phyloP scores from a whole-genome alignment of 2,329 filamentous ascomycete species.

The Coniella vitis region DNA sequence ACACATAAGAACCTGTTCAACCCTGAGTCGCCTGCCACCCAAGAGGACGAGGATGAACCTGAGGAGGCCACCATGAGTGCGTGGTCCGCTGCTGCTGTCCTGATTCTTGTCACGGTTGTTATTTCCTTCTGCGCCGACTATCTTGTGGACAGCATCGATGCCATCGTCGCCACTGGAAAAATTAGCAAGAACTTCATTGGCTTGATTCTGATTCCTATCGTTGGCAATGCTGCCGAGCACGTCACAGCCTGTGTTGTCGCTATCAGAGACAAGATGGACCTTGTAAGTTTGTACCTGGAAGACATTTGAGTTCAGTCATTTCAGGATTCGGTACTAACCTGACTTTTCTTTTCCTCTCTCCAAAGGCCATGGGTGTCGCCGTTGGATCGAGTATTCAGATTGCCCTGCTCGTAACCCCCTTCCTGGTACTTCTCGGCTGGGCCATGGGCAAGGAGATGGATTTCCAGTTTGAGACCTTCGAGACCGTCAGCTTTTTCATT shows the following conservation, averaged over 20 bases:
- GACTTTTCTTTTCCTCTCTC: no score
- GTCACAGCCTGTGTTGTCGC: constrained; percentile 77
- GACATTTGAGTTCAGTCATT: no score
- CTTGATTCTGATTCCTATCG: constrained; percentile 71
- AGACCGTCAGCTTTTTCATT: constrained; percentile 71
- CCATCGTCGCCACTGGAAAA: constrained; percentile 59
- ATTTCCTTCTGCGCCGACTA: constrained; percentile 72
- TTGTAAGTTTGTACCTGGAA: constrained; percentile 23
- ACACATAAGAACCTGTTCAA: constrained; percentile 71
- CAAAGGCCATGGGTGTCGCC: constrained; percentile 65
- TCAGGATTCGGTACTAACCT: no score
- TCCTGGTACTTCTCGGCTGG: constrained; percentile 76
- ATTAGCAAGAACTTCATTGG: constrained; percentile 79
- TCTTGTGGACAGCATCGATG: constrained; percentile 56
- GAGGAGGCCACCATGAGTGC: constrained; percentile 51
- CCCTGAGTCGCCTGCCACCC: constrained; percentile 31
- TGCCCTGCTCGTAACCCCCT: constrained; percentile 72
- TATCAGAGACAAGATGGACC: constrained; percentile 68
- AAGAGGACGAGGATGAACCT: constrained; percentile 34
- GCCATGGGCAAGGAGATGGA: constrained; percentile 68
- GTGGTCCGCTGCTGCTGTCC: constrained; percentile 55
- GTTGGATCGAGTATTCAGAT: constrained; percentile 81
- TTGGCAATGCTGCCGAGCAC: constrained; percentile 75
- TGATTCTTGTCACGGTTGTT: constrained; percentile 62
- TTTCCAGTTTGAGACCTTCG: constrained; percentile 73